phyloP scores from a whole-genome alignment of 2,329 filamentous ascomycete genomes.

The Thielaviopsis cerberus region DNA sequence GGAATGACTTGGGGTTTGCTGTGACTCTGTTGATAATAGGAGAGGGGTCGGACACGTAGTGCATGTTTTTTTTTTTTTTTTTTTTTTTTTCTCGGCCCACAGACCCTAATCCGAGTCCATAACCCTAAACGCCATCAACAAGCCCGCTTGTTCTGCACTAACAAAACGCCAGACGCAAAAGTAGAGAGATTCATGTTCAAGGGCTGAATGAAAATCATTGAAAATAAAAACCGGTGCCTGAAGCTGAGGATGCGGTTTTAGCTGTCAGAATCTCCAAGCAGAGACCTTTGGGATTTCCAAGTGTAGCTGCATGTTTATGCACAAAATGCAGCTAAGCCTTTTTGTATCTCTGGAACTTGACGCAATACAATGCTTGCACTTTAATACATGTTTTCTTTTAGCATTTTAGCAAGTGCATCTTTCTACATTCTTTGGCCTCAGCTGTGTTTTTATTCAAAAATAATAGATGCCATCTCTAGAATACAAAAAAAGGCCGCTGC shows the following conservation, averaged over 20 bases:
- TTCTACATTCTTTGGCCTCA: no score
- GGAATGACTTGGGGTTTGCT: no score
- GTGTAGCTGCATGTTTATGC: background rate
- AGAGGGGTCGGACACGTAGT: background rate
- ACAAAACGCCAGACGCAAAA: background rate
- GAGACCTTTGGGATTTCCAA: background rate
- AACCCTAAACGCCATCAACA: no score
- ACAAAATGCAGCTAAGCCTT: background rate
- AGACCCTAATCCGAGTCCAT: no score
- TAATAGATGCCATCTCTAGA: no score
- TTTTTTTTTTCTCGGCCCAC: no score
- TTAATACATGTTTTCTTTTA: background rate
- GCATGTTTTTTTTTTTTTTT: background rate
- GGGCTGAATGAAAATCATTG: no score
- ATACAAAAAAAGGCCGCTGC: no score
- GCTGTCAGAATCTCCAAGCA: background rate
- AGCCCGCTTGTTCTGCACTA: no score
- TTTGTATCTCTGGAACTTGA: background rate
- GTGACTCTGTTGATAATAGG: background rate
- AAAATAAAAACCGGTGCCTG: background rate
- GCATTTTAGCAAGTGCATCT: no score
- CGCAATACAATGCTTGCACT: background rate
- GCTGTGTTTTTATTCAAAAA: no score
- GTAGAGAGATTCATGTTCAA: no score
- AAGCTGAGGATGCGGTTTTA: background rate